Base-by-base conservation (phyloP, 2,329 filamentous ascomycete species). In the Exserohilum rostratum region DNA sequence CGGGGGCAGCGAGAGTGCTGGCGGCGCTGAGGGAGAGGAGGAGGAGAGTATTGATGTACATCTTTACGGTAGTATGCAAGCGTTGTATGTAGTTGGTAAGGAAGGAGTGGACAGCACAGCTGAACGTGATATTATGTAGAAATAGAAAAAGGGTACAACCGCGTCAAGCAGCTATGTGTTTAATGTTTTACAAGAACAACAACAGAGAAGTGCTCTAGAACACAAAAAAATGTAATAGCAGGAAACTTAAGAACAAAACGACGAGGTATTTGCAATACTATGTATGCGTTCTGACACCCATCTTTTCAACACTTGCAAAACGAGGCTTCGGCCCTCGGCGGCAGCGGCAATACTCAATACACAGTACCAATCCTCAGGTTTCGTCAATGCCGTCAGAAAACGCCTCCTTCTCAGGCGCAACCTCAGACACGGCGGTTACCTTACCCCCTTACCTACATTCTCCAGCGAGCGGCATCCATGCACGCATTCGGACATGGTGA, bases 41-140 rank as follows among this genome's bases (percentile, higher is more conserved):
- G 35, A 67, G 55, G 43, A 66, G 47, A 37, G 63, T 47, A 15
- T 68, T 67, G 55, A 72, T 69, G 62, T 59, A 66, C 71, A 74
- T 74, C 13, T 46, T 66, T 56, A 27, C 45, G 27, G n/a, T 50
- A 22, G n/a, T 37, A 17, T 20, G 15, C 29, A 45, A 45, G 45
- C 39, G 30, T 25, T 30, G 31, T 38, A 6, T 33, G 27, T 34
- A 42, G 15, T 42, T 10, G 13, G 18, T 39, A 53, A 43, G 55
- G n/a, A 30, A 31, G 39, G 46, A 33, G 55, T 34, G 9, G 45
- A 65, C 67, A 72, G 69, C 63, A 55, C 67, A 60, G 69, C 68
- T 71, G 68, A 55, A 35, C 30, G 20, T 55, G 44, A 22, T 34
- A 53, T 51, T 15, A 49, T n/a, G n/a, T n/a, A n/a, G n/a, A 55